Evolutionary conservation across 106 monocot species (phyloP).

Genomic region (Phalaenopsis equestris): DNA sequence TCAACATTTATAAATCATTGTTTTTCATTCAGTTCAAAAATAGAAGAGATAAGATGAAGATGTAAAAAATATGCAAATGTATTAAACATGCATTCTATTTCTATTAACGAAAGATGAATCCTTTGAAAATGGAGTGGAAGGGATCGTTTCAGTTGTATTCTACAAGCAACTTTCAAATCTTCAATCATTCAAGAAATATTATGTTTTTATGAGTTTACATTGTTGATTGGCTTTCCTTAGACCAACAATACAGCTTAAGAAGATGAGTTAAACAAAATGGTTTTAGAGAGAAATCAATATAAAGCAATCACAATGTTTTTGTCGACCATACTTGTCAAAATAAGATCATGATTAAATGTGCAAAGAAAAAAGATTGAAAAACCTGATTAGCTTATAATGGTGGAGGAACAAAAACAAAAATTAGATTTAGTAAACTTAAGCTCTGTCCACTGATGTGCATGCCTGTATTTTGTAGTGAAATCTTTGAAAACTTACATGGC

Average conservation of each 20-base stretch:
- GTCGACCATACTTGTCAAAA: neutral
- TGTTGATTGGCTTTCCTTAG: neutral
- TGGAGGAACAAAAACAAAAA: neutral
- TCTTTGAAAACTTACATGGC: constrained; percentile 49
- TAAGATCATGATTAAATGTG: neutral
- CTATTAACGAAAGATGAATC: too few relatives aligned
- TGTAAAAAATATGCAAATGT: too few relatives aligned
- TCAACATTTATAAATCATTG: too few relatives aligned
- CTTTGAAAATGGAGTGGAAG: too few relatives aligned
- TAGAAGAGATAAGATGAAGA: too few relatives aligned
- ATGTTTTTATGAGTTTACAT: neutral
- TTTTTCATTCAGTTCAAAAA: too few relatives aligned
- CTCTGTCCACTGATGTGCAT: neutral
- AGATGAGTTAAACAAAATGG: neutral
- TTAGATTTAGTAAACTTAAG: neutral
- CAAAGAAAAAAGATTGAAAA: neutral
- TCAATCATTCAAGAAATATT: too few relatives aligned
- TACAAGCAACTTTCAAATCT: too few relatives aligned
- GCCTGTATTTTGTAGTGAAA: neutral
- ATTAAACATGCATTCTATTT: too few relatives aligned
- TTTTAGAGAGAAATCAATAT: neutral
- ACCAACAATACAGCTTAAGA: neutral
- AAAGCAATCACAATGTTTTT: neutral
- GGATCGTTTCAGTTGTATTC: too few relatives aligned
- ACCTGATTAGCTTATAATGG: too few relatives aligned